Base-by-base conservation (phyloP, 108 stramenopile species). In the Aurantiochytrium sp. region DNA sequence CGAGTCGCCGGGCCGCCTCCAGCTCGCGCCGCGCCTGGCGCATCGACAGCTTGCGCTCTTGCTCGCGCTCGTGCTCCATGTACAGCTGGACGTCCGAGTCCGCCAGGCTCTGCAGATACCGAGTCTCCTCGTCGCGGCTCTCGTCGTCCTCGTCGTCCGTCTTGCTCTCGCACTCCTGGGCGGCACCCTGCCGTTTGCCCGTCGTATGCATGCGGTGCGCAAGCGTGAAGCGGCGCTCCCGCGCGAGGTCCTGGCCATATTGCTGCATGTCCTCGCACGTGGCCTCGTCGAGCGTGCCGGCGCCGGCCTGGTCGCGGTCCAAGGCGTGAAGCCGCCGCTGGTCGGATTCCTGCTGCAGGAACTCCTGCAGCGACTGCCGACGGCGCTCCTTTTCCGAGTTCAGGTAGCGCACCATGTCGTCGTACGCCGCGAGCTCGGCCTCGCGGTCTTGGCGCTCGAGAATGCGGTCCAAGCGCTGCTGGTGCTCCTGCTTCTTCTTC, bases 391-490 rank as follows among this genome's bases (percentile, higher is more conserved):
- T 15, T 30, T 81, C 73, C n/a, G 73, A 48, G n/a, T 22, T 24
- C 4, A 81, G 45, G 30, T 81, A 81, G 6, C 73, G 73, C 73
- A 30, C 32, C 73, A 81, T 81, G 73, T 81, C 73, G 30, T 48
- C 45, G 24, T 81, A 81, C 15, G 73, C 73, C 21, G 39, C 73
- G 12, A 48, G 6, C 45, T 81, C 73, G 45, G 19, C 21, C 42
- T 81, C 73, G 39, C 73, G 73, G 45, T 81, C 73, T n/a, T 48
- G 39, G 39, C 42, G 42, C 30, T 81, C 73, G 21, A 81, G 45
- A 30, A 81, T 81, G n/a, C 27, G 45, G 39, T 81, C 73, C n/a
- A 81, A 2, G 8, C 21, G 21, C 19, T 48, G 10, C 73, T 81
- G 39, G 6, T 81, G 39, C n/a, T 81, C 73, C 17, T 81, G 39